A percentile compares a stretch with the other conserved stretches of the same genome.
Conservation (phyloP, 2,329 filamentous ascomycete species). For the Coniochaeta sp. region DNA sequence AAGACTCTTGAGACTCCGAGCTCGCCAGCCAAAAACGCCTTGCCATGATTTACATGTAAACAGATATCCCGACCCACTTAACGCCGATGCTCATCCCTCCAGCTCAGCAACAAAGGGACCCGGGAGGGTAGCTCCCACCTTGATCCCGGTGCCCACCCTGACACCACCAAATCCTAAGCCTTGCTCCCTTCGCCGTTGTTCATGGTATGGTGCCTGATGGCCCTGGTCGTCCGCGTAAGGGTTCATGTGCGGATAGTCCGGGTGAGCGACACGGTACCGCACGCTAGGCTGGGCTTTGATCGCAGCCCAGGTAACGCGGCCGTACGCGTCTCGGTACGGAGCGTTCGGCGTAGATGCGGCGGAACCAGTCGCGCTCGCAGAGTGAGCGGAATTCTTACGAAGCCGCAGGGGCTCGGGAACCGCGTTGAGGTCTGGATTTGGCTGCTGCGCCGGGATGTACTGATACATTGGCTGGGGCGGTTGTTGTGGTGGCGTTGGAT, state of each 20-base stretch:
- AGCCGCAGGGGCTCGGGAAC: slow-evolving; percentile 7
- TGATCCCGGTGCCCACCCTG: neutral
- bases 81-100: neutral
- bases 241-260: slow-evolving; percentile 21
- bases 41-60: neutral
- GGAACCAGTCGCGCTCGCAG: neutral
- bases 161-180: neutral
- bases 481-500: neutral
- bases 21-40: neutral
- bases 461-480: neutral
- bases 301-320: neutral
- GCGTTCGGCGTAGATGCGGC: neutral
- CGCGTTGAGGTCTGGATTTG: neutral
- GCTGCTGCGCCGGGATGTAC: neutral
- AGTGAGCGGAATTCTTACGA: neutral
- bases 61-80: neutral
- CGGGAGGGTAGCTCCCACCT: slow-evolving; percentile 1
- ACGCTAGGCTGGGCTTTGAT: neutral
- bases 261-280: slow-evolving; percentile 6
- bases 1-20: neutral
- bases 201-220: slow-evolving; percentile 1
- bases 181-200: neutral
- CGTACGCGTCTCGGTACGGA: neutral
- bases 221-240: slow-evolving; percentile 12
- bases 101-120: slow-evolving; percentile 10